Base-by-base conservation (phyloP, 2,329 filamentous ascomycete species). In the Colletotrichum sp. region DNA sequence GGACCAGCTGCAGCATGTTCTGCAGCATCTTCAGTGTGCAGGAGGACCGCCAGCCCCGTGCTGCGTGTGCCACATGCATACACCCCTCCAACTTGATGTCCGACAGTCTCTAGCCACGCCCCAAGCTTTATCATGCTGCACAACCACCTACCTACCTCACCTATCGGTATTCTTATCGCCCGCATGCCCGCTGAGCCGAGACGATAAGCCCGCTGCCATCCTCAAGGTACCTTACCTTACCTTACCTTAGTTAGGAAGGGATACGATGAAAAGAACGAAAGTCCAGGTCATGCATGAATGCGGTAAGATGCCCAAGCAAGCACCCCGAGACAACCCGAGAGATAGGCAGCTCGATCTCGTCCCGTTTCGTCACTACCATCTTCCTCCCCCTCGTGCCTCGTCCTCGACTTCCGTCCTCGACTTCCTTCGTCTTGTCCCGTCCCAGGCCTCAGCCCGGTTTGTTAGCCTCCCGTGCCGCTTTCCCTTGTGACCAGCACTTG, bases 101-200 rank as follows among this genome's bases (percentile, higher is more conserved):
- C 12, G 10, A 48, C 66, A 27, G 15, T 62, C 32, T 6, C 52
- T 60, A 22, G 18, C 60, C 70, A 74, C 74, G 55, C 74, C 74
- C 74, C 74, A 8, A 76, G 74, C 74, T 76, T 76, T 76, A 74
- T 76, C 74, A 69, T 66, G 36, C 39, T 22, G 30, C 62, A 43
- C 43, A 62, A 39, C 27, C 34, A 60, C 61, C 60, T 22, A 52
- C 25, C 13, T 56, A 56, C 55, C 55, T 56, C 13, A 61, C 66
- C 66, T 74, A 27, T 71, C 66, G 48, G 58, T 12, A 9, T 27
- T 28, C 56, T 58, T 55, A 64, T 70, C 71, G 56, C 36, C 66
- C 65, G 32, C 30, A 30, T 56, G 30, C 28, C 56, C 39, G 30
- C 28, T 43, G 27, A 56, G 66, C 66, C 58, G 71, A 69, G 65